A percentile compares a stretch with the other conserved stretches of the same genome.
Evolutionary conservation across 139 green algal species (phyloP).

Genomic region (Zygnema cylindricum): DNA sequence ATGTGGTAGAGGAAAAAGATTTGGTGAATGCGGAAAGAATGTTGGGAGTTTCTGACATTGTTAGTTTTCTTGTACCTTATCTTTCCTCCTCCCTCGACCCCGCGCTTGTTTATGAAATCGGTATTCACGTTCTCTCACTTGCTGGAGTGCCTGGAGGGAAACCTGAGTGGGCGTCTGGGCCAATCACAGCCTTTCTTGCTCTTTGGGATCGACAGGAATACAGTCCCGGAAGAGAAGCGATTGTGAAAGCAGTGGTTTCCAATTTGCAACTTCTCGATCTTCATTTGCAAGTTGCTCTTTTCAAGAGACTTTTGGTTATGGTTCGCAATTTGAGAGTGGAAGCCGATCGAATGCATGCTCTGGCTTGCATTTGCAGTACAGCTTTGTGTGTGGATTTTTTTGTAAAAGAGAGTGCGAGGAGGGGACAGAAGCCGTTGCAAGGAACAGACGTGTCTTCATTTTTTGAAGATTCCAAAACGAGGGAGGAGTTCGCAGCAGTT

Average conservation of each 20-base stretch:
- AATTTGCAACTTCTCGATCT: conserved; percentile 58
- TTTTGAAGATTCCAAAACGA: conserved; percentile 52
- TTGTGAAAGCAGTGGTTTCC: conserved; percentile 58
- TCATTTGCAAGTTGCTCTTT: conserved; percentile 57
- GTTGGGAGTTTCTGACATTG: conserved; percentile 52
- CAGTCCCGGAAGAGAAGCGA: conserved; percentile 50
- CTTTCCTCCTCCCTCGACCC: conserved; percentile 48
- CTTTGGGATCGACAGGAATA: conserved; percentile 61
- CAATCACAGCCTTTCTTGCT: conserved; percentile 59
- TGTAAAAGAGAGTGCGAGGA: conserved; percentile 39
- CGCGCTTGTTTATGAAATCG: conserved; percentile 55
- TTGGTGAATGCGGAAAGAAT: conserved; percentile 44
- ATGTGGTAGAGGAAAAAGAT: conserved; percentile 31
- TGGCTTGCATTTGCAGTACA: conserved; percentile 55
- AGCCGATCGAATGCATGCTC: conserved; percentile 56
- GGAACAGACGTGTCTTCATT: conserved; percentile 57
- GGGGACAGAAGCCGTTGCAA: conserved; percentile 46
- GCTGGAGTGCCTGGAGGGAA: conserved; percentile 54
- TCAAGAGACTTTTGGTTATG: conserved; percentile 57
- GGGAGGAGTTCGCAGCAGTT: conserved; percentile 26
- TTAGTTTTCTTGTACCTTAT: conserved; percentile 48
- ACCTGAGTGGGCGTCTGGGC: conserved; percentile 53
- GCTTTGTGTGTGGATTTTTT: conserved; percentile 57
- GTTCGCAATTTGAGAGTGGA: conserved; percentile 53
- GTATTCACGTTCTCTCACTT: conserved; percentile 49